Evolutionary conservation across 352 stramenopile species (phyloP).

Genomic region (Globisporangium cylindrosporum): DNA sequence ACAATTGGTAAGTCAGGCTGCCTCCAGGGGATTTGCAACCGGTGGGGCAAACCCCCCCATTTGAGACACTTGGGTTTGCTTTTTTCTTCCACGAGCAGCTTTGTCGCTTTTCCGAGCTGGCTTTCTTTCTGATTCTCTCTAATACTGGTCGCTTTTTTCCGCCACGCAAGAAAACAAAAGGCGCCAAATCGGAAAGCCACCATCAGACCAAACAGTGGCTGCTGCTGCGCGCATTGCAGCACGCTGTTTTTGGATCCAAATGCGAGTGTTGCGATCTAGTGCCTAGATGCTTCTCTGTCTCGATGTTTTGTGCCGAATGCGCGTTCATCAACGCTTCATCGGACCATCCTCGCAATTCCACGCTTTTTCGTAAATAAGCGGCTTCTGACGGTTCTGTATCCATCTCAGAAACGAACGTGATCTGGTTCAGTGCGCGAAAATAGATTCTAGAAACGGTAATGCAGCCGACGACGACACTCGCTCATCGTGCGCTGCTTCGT

Average conservation of each 20-base stretch:
- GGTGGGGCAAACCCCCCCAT: background rate
- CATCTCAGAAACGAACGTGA: background rate
- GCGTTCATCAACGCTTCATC: background rate
- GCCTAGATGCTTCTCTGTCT: too few species aligned
- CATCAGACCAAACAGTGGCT: background rate
- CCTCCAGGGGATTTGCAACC: background rate
- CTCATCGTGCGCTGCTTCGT: background rate
- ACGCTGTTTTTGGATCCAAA: too few species aligned
- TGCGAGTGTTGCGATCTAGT: too few species aligned
- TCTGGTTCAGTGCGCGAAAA: background rate
- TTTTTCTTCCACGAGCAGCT: slow-evolving; percentile 1
- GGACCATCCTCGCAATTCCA: background rate
- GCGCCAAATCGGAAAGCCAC: background rate
- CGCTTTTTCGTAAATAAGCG: background rate
- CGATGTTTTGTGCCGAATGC: too few species aligned
- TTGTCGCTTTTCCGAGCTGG: slow-evolving; percentile 8
- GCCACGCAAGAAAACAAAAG: background rate
- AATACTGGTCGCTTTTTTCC: too few species aligned
- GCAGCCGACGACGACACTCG: background rate
- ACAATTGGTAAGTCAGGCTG: background rate
- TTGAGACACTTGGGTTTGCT: slow-evolving; percentile 12
- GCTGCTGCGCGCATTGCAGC: too few species aligned
- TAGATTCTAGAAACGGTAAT: background rate
- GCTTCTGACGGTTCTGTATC: background rate
- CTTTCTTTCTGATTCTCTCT: slow-evolving; percentile 9